Conservation (phyloP, 192 early-diverging fungal genomes). For the Allomyces arbusculus region DNA sequence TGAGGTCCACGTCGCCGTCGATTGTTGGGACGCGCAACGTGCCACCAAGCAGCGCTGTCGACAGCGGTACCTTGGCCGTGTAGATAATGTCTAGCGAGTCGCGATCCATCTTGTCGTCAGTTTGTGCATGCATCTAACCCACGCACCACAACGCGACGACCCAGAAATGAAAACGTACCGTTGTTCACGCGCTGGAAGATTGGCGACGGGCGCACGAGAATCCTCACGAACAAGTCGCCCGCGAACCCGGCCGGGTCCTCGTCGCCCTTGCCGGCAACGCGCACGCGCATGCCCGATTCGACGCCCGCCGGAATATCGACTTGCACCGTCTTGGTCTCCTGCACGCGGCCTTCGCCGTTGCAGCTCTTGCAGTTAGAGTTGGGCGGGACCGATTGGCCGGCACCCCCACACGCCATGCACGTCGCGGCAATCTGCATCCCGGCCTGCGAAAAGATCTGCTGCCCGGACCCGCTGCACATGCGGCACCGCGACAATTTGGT, state of each 20-base stretch:
- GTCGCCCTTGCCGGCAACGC: slow-evolving; percentile 60
- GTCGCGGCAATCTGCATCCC: slow-evolving; percentile 78
- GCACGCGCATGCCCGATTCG: slow-evolving; percentile 60
- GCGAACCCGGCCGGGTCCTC: slow-evolving; percentile 40
- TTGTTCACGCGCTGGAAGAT: background rate
- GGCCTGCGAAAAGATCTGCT: slow-evolving; percentile 51
- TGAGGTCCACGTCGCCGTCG: slow-evolving; percentile 88
- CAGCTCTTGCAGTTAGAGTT: slow-evolving; percentile 56
- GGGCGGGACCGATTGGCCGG: slow-evolving; percentile 43
- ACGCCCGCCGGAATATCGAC: slow-evolving; percentile 72
- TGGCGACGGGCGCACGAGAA: slow-evolving; percentile 27
- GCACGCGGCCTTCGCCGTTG: slow-evolving; percentile 58
- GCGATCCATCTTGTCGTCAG: background rate
- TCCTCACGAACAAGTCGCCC: slow-evolving; percentile 70
- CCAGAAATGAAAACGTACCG: background rate
- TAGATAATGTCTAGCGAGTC: slow-evolving; percentile 41
- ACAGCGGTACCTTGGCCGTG: slow-evolving; percentile 55
- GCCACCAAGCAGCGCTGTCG: slow-evolving; percentile 75
- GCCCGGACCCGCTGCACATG: slow-evolving; percentile 64
- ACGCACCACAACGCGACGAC: background rate
- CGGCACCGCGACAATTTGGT: slow-evolving; percentile 46
- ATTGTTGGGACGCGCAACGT: slow-evolving; percentile 69
- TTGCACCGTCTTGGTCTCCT: slow-evolving; percentile 41
- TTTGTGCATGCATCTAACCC: too few relatives aligned
- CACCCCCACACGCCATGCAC: slow-evolving; percentile 68